Conservation (phyloP, 441 rosid genomes). For the Gossypium davidsonii region DNA sequence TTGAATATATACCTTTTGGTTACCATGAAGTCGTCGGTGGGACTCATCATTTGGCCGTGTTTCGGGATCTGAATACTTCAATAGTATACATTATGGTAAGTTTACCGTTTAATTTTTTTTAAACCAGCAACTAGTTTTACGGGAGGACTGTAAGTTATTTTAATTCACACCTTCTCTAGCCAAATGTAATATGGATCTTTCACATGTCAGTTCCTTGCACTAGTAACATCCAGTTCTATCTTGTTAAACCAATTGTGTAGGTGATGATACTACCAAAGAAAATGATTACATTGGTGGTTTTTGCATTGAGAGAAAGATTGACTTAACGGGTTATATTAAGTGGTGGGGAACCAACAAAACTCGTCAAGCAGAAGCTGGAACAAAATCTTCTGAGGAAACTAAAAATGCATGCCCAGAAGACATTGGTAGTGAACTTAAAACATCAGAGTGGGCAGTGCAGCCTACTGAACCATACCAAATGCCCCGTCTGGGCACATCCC, state of each 20-base stretch:
- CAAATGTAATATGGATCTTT: not conserved
- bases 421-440: constrained; percentile 62
- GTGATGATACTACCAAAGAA: constrained; percentile 65
- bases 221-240: not conserved
- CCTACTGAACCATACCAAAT: constrained; percentile 80
- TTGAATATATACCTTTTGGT: constrained; percentile 13
- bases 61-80: constrained; percentile 78
- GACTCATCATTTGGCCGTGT: constrained; percentile 68
- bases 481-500: constrained; percentile 60
- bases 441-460: constrained; percentile 52
- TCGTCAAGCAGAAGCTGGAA: constrained; percentile 58
- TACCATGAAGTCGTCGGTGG: constrained; percentile 53
- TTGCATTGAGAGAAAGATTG: constrained; percentile 75
- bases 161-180: not conserved
- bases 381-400: constrained; percentile 61
- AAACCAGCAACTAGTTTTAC: not conserved
- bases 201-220: not conserved
- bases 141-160: not conserved
- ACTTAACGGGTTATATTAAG: constrained; percentile 72
- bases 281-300: constrained; percentile 62
- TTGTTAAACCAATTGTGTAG: constrained; percentile 30
- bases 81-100: constrained; percentile 59
- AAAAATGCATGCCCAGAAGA: constrained; percentile 55
- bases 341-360: constrained; percentile 83
- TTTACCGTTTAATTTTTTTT: constrained; percentile 1